phyloP scores from a whole-genome alignment of 345 rosid genomes.

The Linum usitatissimum region DNA sequence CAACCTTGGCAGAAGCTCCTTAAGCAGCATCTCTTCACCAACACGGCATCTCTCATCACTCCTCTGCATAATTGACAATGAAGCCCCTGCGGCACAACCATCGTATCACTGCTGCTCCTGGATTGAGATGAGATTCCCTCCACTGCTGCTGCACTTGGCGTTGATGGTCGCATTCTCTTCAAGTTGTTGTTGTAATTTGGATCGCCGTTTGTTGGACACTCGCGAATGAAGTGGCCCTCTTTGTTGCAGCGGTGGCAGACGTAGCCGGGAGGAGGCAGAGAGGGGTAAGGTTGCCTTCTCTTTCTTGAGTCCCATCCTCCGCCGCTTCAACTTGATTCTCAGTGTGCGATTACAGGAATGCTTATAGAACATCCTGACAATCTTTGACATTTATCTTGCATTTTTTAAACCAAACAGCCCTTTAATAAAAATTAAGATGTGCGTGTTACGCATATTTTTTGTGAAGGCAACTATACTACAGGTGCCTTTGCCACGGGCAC shows the following conservation, averaged over 20 bases:
- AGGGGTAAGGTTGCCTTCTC: background rate
- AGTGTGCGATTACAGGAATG: too few relatives aligned
- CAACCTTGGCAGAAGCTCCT: background rate
- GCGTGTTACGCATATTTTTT: too few relatives aligned
- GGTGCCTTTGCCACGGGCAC: too few relatives aligned
- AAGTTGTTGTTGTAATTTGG: background rate
- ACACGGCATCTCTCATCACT: constrained; percentile 4
- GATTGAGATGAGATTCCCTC: background rate
- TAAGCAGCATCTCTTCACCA: constrained; percentile 2
- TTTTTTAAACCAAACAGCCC: too few relatives aligned
- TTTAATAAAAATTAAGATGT: too few relatives aligned
- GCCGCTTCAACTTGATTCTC: too few relatives aligned
- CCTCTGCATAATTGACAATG: constrained; percentile 1
- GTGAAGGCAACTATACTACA: too few relatives aligned
- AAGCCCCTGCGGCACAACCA: background rate
- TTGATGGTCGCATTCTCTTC: background rate
- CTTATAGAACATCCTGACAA: too few relatives aligned
- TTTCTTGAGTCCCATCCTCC: background rate
- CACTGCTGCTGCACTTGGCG: background rate
- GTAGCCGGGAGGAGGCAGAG: constrained; percentile 2
- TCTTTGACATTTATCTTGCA: too few relatives aligned
- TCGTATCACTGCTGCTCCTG: background rate
- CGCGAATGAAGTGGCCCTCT: constrained; percentile 1
- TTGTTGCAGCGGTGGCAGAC: constrained; percentile 1
- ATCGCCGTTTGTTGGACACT: constrained; percentile 7